These are phyloP conservation scores for Saccharum hybrid DNA, from an alignment of 202 grass and related monocot species.

Conservation along the genomic window DNA sequence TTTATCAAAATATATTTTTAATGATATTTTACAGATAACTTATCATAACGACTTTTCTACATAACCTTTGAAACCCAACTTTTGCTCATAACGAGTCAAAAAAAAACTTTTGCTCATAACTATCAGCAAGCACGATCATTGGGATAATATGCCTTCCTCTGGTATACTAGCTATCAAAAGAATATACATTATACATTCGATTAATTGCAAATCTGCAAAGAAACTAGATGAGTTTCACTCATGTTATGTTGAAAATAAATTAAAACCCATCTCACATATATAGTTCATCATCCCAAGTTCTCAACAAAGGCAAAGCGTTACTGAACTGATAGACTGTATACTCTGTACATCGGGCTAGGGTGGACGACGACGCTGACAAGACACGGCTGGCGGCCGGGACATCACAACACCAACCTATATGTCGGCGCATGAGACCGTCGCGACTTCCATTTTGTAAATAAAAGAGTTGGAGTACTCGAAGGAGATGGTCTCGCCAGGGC, in stretches of 20 bases:
- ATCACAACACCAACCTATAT: not conserved
- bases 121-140: no score
- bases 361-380: not conserved
- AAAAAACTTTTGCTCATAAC: no score
- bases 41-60: not conserved
- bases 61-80: not conserved
- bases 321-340: not conserved
- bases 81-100: no score
- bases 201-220: not conserved
- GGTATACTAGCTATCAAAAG: no score
- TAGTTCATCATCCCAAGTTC: not conserved
- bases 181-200: not conserved
- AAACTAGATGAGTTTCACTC: not conserved
- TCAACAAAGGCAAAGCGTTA: not conserved
- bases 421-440: slow-evolving; percentile 41
- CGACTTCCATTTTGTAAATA: slow-evolving; percentile 49
- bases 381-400: not conserved
- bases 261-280: not conserved
- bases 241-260: no score
- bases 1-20: not conserved
- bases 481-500: slow-evolving; percentile 44
- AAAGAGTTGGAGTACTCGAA: slow-evolving; percentile 74
- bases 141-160: no score
- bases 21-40: not conserved
- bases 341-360: no score